Evolutionary conservation across 2,329 filamentous ascomycete genomes (phyloP), one percentile per base, ranked within the genome.

Genomic region (Epichloe gansuensis): DNA sequence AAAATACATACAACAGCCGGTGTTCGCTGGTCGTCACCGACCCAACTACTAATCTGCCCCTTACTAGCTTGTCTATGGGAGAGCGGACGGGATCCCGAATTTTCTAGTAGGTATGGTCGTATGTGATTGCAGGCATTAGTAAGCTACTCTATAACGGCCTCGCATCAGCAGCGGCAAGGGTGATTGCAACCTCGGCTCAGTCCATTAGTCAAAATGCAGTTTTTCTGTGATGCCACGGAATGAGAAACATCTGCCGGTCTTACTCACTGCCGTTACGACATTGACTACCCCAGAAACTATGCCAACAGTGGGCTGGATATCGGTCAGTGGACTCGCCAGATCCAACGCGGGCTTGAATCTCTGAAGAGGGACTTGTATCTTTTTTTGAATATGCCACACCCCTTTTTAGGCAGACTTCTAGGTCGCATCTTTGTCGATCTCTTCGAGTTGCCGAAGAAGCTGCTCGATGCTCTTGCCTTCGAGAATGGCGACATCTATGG

Each of bases 261-360:
- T 13, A 42, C 60, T 60, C 56, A 63, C 62, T 52, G 55, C 57
- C 39, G 50, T 61, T 49, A 63, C 58, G 49, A 57, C 54, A 50
- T 54, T 56, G 47, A 63, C 54, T 39, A 61, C 57, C 46, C 60
- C 59, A 55, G 61, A 50, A 49, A 59, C 60, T 15, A 58, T 57
- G 42, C 56, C 40, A 44, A 55, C 53, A 53, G 54, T 58, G 35
- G 58, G 59, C 45, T 63, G 58, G 47, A 66, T 52, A 51, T 42
- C 55, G n/a, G 54, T 47, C 23, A 58, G 51, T 35, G 56, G 57
- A 51, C 36, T 54, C 4, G 53, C 50, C 23, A 58, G 39, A n/a
- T 57, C 56, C 31, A 54, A 35, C 5, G 51, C 57, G 11, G 55
- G 40, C 51, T 57, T 57, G 47, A 56, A 54, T 47, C 49, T 55